Evolutionary conservation across 139 green algal species (phyloP), one percentile per base, ranked within the genome.

Genomic region (Limnomonas spitsbergensis): DNA sequence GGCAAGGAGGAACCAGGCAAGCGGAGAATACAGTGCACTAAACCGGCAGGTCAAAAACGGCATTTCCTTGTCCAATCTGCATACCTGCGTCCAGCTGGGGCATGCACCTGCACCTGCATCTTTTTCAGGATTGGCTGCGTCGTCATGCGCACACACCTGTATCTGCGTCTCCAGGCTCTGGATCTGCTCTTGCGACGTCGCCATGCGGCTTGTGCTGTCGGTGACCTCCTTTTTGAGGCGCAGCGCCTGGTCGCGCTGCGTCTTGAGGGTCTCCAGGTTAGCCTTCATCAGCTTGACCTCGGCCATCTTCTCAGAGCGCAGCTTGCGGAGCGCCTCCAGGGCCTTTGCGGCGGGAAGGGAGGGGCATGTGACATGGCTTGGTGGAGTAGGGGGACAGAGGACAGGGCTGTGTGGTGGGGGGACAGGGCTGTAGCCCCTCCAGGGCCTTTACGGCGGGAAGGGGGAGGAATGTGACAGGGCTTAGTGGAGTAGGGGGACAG

Each of bases 251-350:
- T 77, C 39, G 3, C 53, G 83, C 54, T 38, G 88, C 84, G 26
- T 85, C 84, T 38, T 91, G 2, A 95, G 73, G 35, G 88, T 73
- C 26, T 93, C 88, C 39, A 95, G 75, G 69, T 90, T 82, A 40
- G 94, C 73, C 69, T 84, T 88, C 40, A 84, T 77, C 80, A 92
- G 85, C 76, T 88, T 89, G 0, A 81, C 54, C 42, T 77, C 36
- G 69, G 89, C 56, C 7, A 76, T 73, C 84, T 98, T 94, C 79
- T 97, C 93, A 4, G 80, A 88, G 6, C 82, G 80, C 74, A 98
- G 80, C 89, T 98, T 98, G 36, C 88, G 86, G 29, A 98, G 88
- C 7, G 87, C 88, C 69, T 80, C 94, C 56, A 98, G 81, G 14
- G 93, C 92, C 86, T 97, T 78, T 29, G 40, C 47, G n/a, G 68